Conservation (phyloP, 352 stramenopile species). For the Phytophthora fragariae region DNA sequence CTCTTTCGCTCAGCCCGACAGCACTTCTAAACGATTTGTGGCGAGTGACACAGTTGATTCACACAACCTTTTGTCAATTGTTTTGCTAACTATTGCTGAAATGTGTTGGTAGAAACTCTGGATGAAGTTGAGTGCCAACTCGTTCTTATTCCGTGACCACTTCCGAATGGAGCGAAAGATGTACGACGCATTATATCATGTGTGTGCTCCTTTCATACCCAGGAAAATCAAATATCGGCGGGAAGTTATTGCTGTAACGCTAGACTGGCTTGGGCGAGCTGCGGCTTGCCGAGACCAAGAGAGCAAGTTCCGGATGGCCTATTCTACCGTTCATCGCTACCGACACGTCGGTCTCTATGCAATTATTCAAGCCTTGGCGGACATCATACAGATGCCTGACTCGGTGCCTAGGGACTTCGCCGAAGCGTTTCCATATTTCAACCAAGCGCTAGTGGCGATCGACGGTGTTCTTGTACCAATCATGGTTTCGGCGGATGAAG, state of each 20-base stretch:
- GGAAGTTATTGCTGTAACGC: background rate
- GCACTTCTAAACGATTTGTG: too few species aligned
- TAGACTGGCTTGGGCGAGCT: background rate
- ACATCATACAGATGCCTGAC: background rate
- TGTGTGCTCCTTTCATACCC: background rate
- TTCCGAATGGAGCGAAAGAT: background rate
- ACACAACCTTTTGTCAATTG: too few species aligned
- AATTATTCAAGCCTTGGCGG: background rate
- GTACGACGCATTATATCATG: background rate
- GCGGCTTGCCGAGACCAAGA: background rate
- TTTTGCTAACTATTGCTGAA: too few species aligned
- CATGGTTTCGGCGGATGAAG: background rate
- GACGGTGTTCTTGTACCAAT: too few species aligned
- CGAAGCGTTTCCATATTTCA: background rate
- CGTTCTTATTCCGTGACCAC: background rate
- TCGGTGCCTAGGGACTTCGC: background rate
- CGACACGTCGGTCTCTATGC: background rate
- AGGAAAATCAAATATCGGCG: background rate
- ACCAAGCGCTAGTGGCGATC: too few species aligned
- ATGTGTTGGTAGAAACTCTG: too few species aligned
- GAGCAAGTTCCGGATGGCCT: background rate
- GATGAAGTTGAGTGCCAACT: background rate
- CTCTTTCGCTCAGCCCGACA: too few species aligned
- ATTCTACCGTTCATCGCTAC: background rate
- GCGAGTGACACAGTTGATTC: too few species aligned